Conservation (phyloP, 202 grass and related monocot genomes). For the Musa balbisiana region DNA sequence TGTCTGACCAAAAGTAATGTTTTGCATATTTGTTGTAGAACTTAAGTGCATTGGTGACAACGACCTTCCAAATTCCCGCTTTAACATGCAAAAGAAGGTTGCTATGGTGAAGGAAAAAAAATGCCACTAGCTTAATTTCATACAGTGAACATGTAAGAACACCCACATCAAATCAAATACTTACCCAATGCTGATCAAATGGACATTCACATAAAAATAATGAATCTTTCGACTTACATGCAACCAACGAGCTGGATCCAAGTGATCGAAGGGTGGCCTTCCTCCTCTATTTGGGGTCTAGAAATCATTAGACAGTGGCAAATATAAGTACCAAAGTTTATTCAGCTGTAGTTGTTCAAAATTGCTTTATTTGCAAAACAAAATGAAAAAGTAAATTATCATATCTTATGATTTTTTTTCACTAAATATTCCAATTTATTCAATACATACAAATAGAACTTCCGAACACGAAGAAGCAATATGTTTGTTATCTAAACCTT, state of each 20-base stretch:
- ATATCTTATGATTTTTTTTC: too few relatives aligned
- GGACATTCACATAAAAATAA: slow-evolving; percentile 1
- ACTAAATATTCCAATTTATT: too few relatives aligned
- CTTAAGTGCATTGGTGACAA: background rate
- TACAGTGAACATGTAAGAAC: background rate
- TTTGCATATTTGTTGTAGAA: background rate
- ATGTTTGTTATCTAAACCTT: too few relatives aligned
- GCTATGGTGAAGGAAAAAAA: background rate
- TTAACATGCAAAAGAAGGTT: background rate
- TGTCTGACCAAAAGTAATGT: background rate
- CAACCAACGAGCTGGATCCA: slow-evolving; percentile 81
- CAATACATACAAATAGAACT: too few relatives aligned
- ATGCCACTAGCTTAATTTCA: background rate
- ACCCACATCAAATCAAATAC: background rate
- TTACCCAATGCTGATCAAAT: background rate
- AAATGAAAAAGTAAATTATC: background rate
- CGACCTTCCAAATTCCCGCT: background rate
- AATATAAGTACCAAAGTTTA: background rate
- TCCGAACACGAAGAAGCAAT: too few relatives aligned
- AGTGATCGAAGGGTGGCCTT: slow-evolving; percentile 43
- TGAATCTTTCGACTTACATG: slow-evolving; percentile 48
- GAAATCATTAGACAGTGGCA: slow-evolving; percentile 13
- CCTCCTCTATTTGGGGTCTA: slow-evolving; percentile 69
- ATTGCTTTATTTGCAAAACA: background rate
- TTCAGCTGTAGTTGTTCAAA: background rate